Conservation (phyloP, 495 filamentous ascomycete species). For the Elaphomyces granulatus region DNA sequence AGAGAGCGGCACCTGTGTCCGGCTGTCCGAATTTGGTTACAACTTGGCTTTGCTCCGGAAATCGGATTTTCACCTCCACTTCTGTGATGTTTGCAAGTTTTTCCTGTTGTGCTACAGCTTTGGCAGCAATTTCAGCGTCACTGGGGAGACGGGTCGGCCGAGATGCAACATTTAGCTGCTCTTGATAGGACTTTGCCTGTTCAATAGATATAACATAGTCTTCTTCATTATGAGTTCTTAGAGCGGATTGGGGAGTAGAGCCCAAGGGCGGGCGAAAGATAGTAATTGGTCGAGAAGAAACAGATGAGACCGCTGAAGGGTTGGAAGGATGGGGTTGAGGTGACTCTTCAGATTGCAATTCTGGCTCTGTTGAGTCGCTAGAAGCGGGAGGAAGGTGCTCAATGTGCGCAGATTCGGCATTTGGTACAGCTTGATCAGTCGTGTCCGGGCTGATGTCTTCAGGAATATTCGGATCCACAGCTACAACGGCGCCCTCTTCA, state of each 20-base stretch:
- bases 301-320: constrained; percentile 7
- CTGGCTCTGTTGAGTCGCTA: constrained; percentile 10
- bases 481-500: constrained; percentile 16
- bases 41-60: constrained; percentile 68
- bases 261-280: constrained; percentile 64
- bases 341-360: constrained; percentile 12
- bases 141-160: constrained; percentile 49
- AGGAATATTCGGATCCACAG: not conserved
- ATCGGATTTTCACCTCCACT: constrained; percentile 67
- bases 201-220: constrained; percentile 75
- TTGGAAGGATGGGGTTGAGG: constrained; percentile 11
- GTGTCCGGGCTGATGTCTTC: constrained; percentile 1
- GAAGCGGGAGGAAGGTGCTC: constrained; percentile 3
- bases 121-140: constrained; percentile 36
- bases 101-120: constrained; percentile 38
- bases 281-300: constrained; percentile 38
- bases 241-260: constrained; percentile 60
- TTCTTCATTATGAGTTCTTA: constrained; percentile 45
- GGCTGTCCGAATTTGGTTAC: constrained; percentile 45
- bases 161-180: constrained; percentile 44
- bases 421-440: constrained; percentile 8
- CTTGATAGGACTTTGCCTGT: constrained; percentile 71
- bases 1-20: constrained; percentile 50
- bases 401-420: constrained; percentile 5
- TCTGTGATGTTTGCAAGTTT: constrained; percentile 47